These are phyloP conservation scores for Aspergillus chevalieri DNA, from an alignment of 2,329 filamentous ascomycete genomes.

Conservation along the genomic window DNA sequence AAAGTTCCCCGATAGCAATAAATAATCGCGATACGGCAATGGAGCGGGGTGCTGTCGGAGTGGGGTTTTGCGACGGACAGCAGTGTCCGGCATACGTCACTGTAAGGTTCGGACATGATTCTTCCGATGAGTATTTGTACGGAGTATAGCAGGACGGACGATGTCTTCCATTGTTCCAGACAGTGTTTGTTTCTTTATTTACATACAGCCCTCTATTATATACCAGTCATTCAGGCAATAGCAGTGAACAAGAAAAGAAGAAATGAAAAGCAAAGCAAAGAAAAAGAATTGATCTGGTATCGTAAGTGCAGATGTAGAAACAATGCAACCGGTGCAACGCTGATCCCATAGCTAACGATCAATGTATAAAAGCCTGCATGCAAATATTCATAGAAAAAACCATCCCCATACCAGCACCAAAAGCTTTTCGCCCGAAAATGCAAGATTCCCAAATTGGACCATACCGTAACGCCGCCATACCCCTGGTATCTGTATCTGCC, in stretches of 20 bases:
- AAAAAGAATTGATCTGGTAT: background rate
- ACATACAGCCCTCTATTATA: background rate
- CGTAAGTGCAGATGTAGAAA: background rate
- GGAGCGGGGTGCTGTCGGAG: constrained; percentile 18
- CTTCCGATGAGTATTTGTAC: background rate
- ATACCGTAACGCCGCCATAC: background rate
- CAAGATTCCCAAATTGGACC: background rate
- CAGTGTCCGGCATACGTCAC: background rate
- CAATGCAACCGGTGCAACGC: background rate
- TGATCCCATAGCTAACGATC: background rate
- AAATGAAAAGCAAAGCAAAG: background rate
- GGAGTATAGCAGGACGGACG: background rate
- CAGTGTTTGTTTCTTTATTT: background rate
- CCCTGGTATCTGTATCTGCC: background rate
- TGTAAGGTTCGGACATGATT: background rate
- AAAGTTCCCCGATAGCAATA: constrained; percentile 5
- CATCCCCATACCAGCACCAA: too few species aligned
- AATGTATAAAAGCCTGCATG: background rate
- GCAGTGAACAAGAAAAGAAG: background rate
- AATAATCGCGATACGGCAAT: constrained; percentile 8
- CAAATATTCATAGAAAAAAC: background rate
- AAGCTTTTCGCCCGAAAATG: background rate
- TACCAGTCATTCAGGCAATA: background rate
- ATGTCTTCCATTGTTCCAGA: background rate
- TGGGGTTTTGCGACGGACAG: constrained; percentile 15